These are phyloP conservation scores for Daedaleopsis sinensis DNA, from an alignment of 768 basidiomycete species.

Conservation along the genomic window DNA sequence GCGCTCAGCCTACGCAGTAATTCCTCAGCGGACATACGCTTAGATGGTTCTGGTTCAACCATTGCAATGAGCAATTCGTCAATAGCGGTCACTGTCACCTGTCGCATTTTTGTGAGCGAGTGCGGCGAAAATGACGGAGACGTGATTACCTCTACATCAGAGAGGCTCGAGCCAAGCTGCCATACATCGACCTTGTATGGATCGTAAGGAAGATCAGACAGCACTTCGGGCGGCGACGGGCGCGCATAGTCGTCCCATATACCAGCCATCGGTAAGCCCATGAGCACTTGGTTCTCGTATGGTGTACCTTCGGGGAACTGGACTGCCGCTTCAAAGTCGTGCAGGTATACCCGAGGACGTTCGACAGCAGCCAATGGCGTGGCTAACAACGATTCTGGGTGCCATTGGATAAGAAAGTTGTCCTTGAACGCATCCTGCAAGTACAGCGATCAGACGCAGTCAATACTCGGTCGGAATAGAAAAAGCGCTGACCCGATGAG, in stretches of 20 bases:
- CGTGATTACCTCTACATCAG: slow-evolving; percentile 14
- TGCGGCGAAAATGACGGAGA: background rate
- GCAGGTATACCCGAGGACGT: slow-evolving; percentile 35
- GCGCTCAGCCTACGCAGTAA: background rate
- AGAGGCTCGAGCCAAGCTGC: slow-evolving; percentile 29
- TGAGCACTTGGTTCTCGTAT: slow-evolving; percentile 5
- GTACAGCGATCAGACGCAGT: background rate
- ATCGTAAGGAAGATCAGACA: slow-evolving; percentile 24
- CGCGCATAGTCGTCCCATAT: slow-evolving; percentile 19
- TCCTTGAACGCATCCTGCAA: slow-evolving; percentile 34
- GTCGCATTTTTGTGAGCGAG: background rate
- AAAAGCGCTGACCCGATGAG: slow-evolving; percentile 30
- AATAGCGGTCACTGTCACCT: background rate
- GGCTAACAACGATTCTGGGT: slow-evolving; percentile 29
- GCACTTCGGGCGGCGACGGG: slow-evolving; percentile 28
- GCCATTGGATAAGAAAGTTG: slow-evolving; percentile 37
- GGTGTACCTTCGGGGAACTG: slow-evolving; percentile 28
- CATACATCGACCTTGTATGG: slow-evolving; percentile 36
- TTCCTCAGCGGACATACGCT: background rate
- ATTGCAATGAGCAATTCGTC: no score
- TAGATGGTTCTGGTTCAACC: background rate
- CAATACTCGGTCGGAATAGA: background rate
- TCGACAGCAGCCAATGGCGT: slow-evolving; percentile 1
- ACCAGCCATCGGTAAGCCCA: background rate
- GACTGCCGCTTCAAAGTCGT: slow-evolving; percentile 36